Evolutionary conservation across 805 yeast genomes (phyloP), one percentile per base, ranked within the genome.

Genomic region (Candida orba): DNA sequence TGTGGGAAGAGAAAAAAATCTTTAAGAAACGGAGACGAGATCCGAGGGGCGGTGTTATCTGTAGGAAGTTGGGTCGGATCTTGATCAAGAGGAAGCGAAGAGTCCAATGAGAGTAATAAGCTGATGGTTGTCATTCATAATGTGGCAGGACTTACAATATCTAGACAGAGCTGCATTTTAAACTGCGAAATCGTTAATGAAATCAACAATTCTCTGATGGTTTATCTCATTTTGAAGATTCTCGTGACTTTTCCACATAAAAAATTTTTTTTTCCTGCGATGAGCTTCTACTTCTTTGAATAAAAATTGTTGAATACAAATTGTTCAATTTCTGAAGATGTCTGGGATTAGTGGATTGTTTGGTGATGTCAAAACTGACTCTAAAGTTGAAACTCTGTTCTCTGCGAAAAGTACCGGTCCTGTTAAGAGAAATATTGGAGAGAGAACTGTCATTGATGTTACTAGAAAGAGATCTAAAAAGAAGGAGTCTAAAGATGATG

Each of bases 401-500:
- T 66, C 71, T 44, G 51, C 65, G 30, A 59, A 60, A 37, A 59
- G 69, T 12, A 53, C 72, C 24, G 78, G 76, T 18, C 79, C 81
- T 13, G 69, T 81, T n/a, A 63, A 68, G 50, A 62, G 69, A 55
- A 58, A 52, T 13, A 52, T 54, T 38, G 52, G 54, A 10, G 47
- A 52, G 43, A 59, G 73, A 56, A 67, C 71, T 17, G 68, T 62
- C 39, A 54, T 46, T 44, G 47, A 42, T 39, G 55, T 50, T 10
- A 42, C 49, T 39, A 37, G 20, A 33, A 45, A 43, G 34, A 40
- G 44, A 30, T 33, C 51, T 5, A 41, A 31, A 34, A 39, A 29
- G n/a, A 38, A 38, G 32, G 42, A 53, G 47, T 18, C 41, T 50
- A 54, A 49, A 17, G 48, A 54, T 37, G 51, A 52, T 41, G 52